Evolutionary conservation across 768 basidiomycete species (phyloP), one percentile per base, ranked within the genome.

Genomic region (Candolleomyces aberdarensis): DNA sequence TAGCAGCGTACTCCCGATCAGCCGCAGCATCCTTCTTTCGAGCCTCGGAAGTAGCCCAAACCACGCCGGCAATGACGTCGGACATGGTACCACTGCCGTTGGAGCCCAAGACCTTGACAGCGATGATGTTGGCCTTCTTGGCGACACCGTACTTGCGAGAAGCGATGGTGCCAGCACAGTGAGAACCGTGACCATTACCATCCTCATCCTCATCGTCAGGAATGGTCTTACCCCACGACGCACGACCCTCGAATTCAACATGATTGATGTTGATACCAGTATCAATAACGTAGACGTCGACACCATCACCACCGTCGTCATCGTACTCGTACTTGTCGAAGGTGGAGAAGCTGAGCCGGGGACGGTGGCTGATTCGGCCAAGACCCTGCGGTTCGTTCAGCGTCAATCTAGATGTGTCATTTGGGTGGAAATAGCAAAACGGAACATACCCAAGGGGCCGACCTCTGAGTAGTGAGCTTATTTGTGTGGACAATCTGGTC

Each of bases 131-230:
- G 57, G 95, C 96, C 62, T 82, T 83, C 86, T 99, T 98, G 54
- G 96, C 96, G 47, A 99, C 94, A 76, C 97, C 97, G 69, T 94
- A 98, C 75, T 87, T 91, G 68, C 78, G 76, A 7, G 92, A 94
- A 19, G 88, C 97, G 65, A 98, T 96, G 31, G 95, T 99, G 57
- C 95, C 95, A 48, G 96, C 95, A 66, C 94, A 96, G 73, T 96
- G 94, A 32, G 91, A 84, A 46, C 96, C 96, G 70, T 99, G 96
- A 63, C 97, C 97, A 73, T 98, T 98, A 64, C 97, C 96, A 73
- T 98, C 97, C 63, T 84, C 83, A 67, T 98, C 96, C 3, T 81
- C 81, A 65, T 96, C 94, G 67, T 89, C 85, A 8, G 96, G 94
- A 63, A 98, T 83, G 20, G 96, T 98, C 80, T 87, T 90, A 49